A percentile compares a stretch with the other conserved stretches of the same genome.
These are phyloP conservation scores for Simplicillium sp. DNA, from an alignment of 2,329 filamentous ascomycete genomes.

Conservation along the genomic window DNA sequence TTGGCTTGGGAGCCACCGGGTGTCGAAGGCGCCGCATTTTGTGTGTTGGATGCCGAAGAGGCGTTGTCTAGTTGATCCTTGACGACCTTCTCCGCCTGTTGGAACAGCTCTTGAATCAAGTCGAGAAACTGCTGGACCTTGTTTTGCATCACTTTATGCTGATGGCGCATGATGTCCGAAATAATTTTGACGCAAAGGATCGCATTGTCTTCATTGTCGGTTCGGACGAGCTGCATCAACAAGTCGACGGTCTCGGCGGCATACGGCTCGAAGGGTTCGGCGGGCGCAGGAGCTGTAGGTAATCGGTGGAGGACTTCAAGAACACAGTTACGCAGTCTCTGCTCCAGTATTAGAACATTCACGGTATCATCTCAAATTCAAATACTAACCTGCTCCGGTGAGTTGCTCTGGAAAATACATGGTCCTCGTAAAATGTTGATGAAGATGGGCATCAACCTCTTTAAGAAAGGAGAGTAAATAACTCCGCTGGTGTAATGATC, in stretches of 20 bases:
- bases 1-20: constrained; percentile 56
- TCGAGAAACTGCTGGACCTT: constrained; percentile 86
- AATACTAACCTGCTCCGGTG: constrained; percentile 67
- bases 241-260: constrained; percentile 83
- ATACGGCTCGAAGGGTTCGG: constrained; percentile 79
- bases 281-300: constrained; percentile 57
- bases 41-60: constrained; percentile 40
- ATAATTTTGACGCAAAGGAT: constrained; percentile 97
- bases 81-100: constrained; percentile 91
- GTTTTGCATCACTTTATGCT: constrained; percentile 66
- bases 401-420: constrained; percentile 85
- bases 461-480: constrained; percentile 72
- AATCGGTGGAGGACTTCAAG: constrained; percentile 92
- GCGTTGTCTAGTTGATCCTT: constrained; percentile 86
- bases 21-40: constrained; percentile 54
- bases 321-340: constrained; percentile 86
- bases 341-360: constrained; percentile 9
- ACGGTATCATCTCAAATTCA: neutral
- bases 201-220: constrained; percentile 97
- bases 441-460: constrained; percentile 84
- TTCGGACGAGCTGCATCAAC: constrained; percentile 77
- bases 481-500: constrained; percentile 76
- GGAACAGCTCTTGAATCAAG: constrained; percentile 91
- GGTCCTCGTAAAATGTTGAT: constrained; percentile 74
- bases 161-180: constrained; percentile 91